Base-by-base conservation (phyloP, 1,284 basidiomycete genomes). In the Microbotryomycetes sp. region DNA sequence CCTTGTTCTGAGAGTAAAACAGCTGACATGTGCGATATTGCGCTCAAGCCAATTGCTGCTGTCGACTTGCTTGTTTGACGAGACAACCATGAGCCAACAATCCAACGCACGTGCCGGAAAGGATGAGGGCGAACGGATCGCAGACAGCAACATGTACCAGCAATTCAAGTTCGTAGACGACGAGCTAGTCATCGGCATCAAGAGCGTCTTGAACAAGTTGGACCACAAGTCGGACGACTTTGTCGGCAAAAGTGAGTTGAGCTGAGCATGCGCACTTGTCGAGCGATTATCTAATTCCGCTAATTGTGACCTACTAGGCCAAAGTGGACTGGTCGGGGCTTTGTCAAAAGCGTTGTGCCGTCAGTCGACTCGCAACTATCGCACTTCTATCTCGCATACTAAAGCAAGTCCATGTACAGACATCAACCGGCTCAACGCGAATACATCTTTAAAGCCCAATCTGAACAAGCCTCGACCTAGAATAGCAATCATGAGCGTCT, bases 401-500 rank as follows among this genome's bases (percentile, higher is more conserved):
- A 7, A n/a, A 45, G 21, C 35, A 15, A 27, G 26, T n/a, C 27
- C 7, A 2, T 24, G 21, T 18, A 2, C 73, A 94, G 91, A 91
- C 72, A 87, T 94, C 75, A 94, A 94, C 72, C 84, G 89, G 46
- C 79, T 87, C 7, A 79, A 80, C 5, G 80, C 57, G 21, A 68
- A 66, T 4, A 48, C 67, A n/a, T 82, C 56, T 64, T 71, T 28
- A 74, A 78, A 6, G 68, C 79, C 29, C 60, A 77, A 28, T 68
- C n/a, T 62, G 68, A 30, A 46, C 62, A 58, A 64, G 61, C 54
- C 59, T 59, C 52, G 69, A 69, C 86, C 91, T 0, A 82, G 91
- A 27, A 90, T 99, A 61, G 81, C 97, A 59, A 83, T 98, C 61
- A 79, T 99, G 56, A 93, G 91, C 58, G 91, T 92, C 47, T 96